phyloP scores from a whole-genome alignment of 2,329 filamentous ascomycete genomes.

The Aspergillus sclerotialis region DNA sequence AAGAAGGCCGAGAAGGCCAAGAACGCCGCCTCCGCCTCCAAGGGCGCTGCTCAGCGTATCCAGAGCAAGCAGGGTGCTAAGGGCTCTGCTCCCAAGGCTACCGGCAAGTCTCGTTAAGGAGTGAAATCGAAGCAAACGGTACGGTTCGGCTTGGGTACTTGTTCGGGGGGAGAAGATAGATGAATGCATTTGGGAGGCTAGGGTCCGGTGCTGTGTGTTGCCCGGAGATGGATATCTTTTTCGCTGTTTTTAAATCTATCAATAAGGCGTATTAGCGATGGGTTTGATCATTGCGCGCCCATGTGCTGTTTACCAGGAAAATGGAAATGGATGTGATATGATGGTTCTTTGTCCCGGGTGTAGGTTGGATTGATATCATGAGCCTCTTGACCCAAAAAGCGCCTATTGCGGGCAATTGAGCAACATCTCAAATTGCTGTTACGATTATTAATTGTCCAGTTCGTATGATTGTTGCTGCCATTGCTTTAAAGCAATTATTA shows the following conservation, averaged over 20 bases:
- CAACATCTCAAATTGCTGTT: no score
- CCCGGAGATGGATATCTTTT: constrained; percentile 21
- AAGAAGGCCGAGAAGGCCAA: constrained; percentile 99
- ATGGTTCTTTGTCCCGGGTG: constrained; percentile 9
- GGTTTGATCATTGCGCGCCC: constrained; percentile 16
- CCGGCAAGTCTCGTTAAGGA: constrained; percentile 75
- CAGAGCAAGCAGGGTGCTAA: constrained; percentile 96
- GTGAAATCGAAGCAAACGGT: constrained; percentile 6
- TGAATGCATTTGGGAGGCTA: constrained; percentile 11
- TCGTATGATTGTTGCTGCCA: no score
- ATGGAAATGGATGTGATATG: constrained; percentile 20
- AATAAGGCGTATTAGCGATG: constrained; percentile 19
- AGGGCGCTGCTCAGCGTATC: constrained; percentile 73
- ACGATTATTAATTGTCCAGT: no score
- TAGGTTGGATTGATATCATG: no score
- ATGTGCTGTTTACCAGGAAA: constrained; percentile 15
- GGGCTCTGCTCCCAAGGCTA: constrained; percentile 79
- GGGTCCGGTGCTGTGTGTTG: neutral
- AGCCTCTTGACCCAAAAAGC: no score
- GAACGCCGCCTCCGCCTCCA: constrained; percentile 64
- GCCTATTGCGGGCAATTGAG: no score
- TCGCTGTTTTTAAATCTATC: constrained; percentile 12
- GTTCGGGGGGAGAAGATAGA: constrained; percentile 18
- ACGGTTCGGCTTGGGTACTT: constrained; percentile 22
- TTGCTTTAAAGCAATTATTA: no score